A percentile compares a stretch with the other conserved stretches of the same genome.
These are phyloP conservation scores for Nematodospora anomalae DNA, from an alignment of 1,139 yeast genomes.

Conservation along the genomic window DNA sequence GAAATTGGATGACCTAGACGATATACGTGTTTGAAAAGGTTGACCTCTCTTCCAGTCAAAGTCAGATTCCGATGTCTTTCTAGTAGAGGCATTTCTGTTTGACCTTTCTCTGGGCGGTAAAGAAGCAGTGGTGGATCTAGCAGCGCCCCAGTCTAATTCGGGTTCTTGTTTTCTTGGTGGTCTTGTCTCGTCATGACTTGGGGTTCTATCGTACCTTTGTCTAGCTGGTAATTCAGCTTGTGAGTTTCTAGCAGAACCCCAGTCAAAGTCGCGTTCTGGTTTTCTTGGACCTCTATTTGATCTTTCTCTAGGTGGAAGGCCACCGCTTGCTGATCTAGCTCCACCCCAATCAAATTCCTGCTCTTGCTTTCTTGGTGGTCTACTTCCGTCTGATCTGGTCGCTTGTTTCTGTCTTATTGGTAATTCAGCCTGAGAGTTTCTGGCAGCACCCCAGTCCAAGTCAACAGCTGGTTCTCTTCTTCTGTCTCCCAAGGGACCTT, in stretches of 20 bases:
- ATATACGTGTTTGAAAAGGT: slow-evolving; percentile 27
- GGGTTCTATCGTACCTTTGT: slow-evolving; percentile 27
- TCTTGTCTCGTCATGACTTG: slow-evolving; percentile 27
- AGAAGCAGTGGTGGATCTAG: slow-evolving; percentile 39
- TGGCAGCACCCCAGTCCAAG: slow-evolving; percentile 57
- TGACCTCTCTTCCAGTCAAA: slow-evolving; percentile 34
- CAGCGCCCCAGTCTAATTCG: slow-evolving; percentile 63
- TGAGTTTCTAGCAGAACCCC: slow-evolving; percentile 55
- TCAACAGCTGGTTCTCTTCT: slow-evolving; percentile 45
- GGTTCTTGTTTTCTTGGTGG: slow-evolving; percentile 48
- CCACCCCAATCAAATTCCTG: slow-evolving; percentile 63
- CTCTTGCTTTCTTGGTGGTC: slow-evolving; percentile 39
- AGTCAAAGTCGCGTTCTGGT: slow-evolving; percentile 58
- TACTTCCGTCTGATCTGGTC: slow-evolving; percentile 27
- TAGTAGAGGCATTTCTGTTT: slow-evolving; percentile 31
- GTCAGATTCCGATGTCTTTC: slow-evolving; percentile 40
- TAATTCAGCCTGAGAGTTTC: slow-evolving; percentile 30
- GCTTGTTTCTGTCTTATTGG: slow-evolving; percentile 47
- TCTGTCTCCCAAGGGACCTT: slow-evolving; percentile 40
- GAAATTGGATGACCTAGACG: slow-evolving; percentile 13
- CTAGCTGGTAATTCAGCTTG: slow-evolving; percentile 38
- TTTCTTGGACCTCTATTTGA: slow-evolving; percentile 37
- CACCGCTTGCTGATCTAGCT: slow-evolving; percentile 43
- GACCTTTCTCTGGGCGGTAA: slow-evolving; percentile 41
- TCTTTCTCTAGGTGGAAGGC: slow-evolving; percentile 40